Base-by-base conservation (phyloP, 176 grass and related monocot genomes). In the Elaeis guineensis region DNA sequence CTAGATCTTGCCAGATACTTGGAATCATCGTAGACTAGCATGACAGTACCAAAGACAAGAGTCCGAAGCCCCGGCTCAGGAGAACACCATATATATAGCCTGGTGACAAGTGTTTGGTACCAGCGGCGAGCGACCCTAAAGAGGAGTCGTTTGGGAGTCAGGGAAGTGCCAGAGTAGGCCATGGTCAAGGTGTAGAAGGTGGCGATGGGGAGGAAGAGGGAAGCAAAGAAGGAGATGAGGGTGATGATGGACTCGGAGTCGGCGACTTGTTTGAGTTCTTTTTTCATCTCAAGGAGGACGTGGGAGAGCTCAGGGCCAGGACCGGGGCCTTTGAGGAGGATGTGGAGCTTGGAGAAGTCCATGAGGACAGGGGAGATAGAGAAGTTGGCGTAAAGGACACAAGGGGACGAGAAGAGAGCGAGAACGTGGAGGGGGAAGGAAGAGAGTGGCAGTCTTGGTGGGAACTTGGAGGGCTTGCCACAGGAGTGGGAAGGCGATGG, bases 31-130 rank as follows among this genome's bases (percentile, higher is more conserved):
- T 1, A 9, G 35, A 21, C 21, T 8, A 71, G 68, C 39, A 29
- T 19, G 32, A 51, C 5, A 18, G 68, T 12, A 39, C n/a, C 15
- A 49, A 20, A 18, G 78, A 52, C 11, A 81, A 12, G 58, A 49
- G 52, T 17, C 29, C 16, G 23, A 73, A 67, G 50, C 78, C 72
- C 4, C 75, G 57, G 18, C 50, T 54, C 3, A 81, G 59, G 21
- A 70, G 23, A 48, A 81, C 65, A 5, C n/a, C n/a, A n/a, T n/a
- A 60, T 58, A 44, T 81, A 81, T 17, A 69, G 21, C 0, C 78
- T 64, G 1, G 78, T 81, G 30, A 75, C 57, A 14, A 74, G 57
- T 17, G 78, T 70, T 51, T 81, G 64, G 65, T 81, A 81, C 9
- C 53, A 72, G 26, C 78, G 70, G 65, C 65, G 55, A 21, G 66